Evolutionary conservation across 1,284 basidiomycete genomes (phyloP).

Genomic region (Moesziomyces sp.): DNA sequence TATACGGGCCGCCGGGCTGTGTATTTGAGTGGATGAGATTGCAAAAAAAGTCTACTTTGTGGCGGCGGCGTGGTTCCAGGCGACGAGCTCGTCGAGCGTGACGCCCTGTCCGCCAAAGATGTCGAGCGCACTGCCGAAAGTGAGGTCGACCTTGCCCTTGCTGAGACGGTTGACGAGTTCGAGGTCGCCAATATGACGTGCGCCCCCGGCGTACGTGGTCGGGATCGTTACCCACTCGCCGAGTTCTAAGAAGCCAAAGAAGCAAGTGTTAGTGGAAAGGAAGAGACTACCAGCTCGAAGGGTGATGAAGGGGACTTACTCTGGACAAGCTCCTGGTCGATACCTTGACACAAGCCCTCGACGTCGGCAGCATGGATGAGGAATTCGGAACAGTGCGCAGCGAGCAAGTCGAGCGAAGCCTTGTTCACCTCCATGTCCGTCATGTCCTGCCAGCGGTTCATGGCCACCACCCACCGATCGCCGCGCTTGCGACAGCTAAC

Average conservation of each 20-base stretch:
- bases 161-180: constrained; percentile 84
- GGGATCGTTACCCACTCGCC: constrained; percentile 92
- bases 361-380: constrained; percentile 97
- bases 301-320: constrained; percentile 75
- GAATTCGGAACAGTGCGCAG: constrained; percentile 78
- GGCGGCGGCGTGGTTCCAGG: constrained; percentile 62
- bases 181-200: constrained; percentile 85
- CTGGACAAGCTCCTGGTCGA: constrained; percentile 87
- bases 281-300: too few species aligned
- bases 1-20: too few species aligned
- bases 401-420: constrained; percentile 34
- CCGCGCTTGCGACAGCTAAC: constrained; percentile 88
- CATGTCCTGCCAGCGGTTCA: constrained; percentile 98
- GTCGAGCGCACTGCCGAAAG: constrained; percentile 87
- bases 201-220: constrained; percentile 96
- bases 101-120: constrained; percentile 84
- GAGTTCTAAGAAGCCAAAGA: constrained; percentile 73
- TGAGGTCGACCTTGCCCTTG: constrained; percentile 87
- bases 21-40: too few species aligned
- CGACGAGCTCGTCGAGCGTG: constrained; percentile 77
- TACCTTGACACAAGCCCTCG: constrained; percentile 95
- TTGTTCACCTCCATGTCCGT: constrained; percentile 89
- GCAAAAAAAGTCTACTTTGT: neutral
- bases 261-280: too few species aligned
- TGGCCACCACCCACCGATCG: constrained; percentile 90